phyloP scores from a whole-genome alignment of 768 basidiomycete species.

The Stropharia rugosoannulata region DNA sequence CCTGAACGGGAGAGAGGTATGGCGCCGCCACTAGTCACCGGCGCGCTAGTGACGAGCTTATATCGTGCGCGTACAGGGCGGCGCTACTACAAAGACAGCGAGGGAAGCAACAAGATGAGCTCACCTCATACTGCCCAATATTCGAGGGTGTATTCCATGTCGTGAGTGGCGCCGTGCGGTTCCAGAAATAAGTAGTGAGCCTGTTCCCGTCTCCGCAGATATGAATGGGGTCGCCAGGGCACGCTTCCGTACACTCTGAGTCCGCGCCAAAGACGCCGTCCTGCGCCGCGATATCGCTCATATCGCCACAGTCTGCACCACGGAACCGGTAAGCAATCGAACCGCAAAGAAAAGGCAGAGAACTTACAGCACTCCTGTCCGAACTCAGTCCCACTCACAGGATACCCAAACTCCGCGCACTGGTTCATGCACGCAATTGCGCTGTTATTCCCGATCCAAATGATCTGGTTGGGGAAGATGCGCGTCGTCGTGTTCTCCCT shows the following conservation, averaged over 20 bases:
- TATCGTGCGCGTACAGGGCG: no score
- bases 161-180: conserved; percentile 40
- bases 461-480: conserved; percentile 61
- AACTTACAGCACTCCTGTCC: conserved; percentile 73
- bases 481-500: conserved; percentile 40
- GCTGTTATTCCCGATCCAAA: conserved; percentile 61
- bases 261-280: conserved; percentile 39
- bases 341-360: background rate
- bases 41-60: no score
- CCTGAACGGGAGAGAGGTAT: background rate
- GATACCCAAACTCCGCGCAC: conserved; percentile 71
- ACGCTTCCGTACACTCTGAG: conserved; percentile 48
- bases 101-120: conserved; percentile 12
- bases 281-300: conserved; percentile 45
- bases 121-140: conserved; percentile 70
- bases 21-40: no score
- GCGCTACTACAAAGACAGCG: background rate
- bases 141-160: conserved; percentile 66
- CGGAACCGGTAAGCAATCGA: background rate
- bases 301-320: conserved; percentile 67
- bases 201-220: conserved; percentile 62
- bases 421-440: conserved; percentile 63
- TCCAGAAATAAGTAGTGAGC: conserved; percentile 55
- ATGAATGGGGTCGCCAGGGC: conserved; percentile 70
- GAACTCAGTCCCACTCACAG: conserved; percentile 68